These are phyloP conservation scores for Trichoderma koningii DNA, from an alignment of 2,329 filamentous ascomycete genomes.

Conservation along the genomic window DNA sequence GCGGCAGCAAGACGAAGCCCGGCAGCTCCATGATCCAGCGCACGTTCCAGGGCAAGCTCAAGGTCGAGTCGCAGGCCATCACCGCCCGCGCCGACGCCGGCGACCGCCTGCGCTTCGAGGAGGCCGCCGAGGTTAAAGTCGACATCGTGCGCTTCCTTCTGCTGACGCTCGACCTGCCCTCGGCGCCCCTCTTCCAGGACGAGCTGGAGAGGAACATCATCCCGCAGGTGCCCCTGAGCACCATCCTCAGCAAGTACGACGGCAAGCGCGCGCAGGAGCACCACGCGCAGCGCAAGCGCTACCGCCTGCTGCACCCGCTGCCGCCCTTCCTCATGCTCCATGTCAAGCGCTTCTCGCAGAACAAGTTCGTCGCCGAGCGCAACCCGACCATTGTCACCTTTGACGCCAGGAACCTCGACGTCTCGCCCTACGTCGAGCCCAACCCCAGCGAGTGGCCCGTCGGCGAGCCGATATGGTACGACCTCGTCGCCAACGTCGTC, in stretches of 20 bases:
- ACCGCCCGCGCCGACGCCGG: slow-evolving; percentile 85
- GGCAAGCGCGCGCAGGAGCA: slow-evolving; percentile 85
- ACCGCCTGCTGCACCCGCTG: slow-evolving; percentile 84
- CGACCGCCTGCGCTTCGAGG: slow-evolving; percentile 89
- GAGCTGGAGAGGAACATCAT: slow-evolving; percentile 95
- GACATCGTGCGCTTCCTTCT: slow-evolving; percentile 82
- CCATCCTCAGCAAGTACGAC: slow-evolving; percentile 89
- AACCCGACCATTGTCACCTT: slow-evolving; percentile 99
- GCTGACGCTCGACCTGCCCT: slow-evolving; percentile 87
- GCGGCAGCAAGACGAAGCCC: slow-evolving; percentile 84
- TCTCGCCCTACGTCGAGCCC: slow-evolving; percentile 88
- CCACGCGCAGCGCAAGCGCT: slow-evolving; percentile 82
- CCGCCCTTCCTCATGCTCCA: slow-evolving; percentile 92
- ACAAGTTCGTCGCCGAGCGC: slow-evolving; percentile 94
- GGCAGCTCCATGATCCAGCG: slow-evolving; percentile 84
- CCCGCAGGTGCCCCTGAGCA: slow-evolving; percentile 81
- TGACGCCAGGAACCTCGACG: slow-evolving; percentile 77
- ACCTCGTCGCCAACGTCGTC: slow-evolving; percentile 92
- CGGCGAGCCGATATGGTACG: slow-evolving; percentile 87
- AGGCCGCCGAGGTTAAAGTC: slow-evolving; percentile 77
- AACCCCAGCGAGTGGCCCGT: slow-evolving; percentile 70
- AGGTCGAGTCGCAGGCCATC: slow-evolving; percentile 91
- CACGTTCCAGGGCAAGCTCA: slow-evolving; percentile 89
- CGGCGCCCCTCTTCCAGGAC: slow-evolving; percentile 93
- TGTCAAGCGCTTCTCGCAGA: slow-evolving; percentile 93